Conservation (phyloP, 2,329 filamentous ascomycete genomes). For the Cladophialophora psammophila region DNA sequence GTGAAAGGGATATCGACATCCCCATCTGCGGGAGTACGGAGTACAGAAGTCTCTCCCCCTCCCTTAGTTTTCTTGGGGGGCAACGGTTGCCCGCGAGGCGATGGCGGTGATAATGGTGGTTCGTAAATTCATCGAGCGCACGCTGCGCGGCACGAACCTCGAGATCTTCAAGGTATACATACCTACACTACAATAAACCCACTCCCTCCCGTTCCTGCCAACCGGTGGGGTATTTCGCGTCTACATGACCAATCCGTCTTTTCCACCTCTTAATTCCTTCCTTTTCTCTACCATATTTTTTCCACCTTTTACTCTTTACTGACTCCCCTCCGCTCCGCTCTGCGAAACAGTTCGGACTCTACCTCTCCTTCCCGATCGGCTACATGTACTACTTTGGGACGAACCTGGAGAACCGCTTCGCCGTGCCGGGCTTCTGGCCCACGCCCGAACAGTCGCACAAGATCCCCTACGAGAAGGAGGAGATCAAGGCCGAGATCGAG, state of each 20-base stretch:
- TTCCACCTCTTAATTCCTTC: neutral
- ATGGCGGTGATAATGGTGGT: constrained; percentile 39
- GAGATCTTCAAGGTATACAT: constrained; percentile 86
- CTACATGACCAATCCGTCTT: neutral
- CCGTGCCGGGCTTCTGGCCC: constrained; percentile 92
- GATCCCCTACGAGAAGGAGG: constrained; percentile 61
- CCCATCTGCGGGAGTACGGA: too few relatives aligned
- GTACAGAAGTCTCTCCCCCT: too few relatives aligned
- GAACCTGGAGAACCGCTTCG: constrained; percentile 92
- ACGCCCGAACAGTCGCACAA: constrained; percentile 64
- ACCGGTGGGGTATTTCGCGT: too few relatives aligned
- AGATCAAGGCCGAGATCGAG: constrained; percentile 76
- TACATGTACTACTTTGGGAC: constrained; percentile 99
- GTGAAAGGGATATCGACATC: too few relatives aligned
- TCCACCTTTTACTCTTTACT: neutral
- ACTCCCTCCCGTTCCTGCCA: too few relatives aligned
- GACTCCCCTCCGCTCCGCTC: constrained; percentile 15
- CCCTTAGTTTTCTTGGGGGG: too few relatives aligned
- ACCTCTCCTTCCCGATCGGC: constrained; percentile 97
- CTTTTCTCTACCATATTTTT: neutral
- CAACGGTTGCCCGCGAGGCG: neutral
- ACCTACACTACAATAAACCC: too few relatives aligned
- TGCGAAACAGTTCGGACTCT: constrained; percentile 83
- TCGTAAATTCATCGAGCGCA: constrained; percentile 52
- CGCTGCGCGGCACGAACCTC: constrained; percentile 83